Conservation (phyloP, 2,329 filamentous ascomycete genomes). For the Fusarium fracticaudum region DNA sequence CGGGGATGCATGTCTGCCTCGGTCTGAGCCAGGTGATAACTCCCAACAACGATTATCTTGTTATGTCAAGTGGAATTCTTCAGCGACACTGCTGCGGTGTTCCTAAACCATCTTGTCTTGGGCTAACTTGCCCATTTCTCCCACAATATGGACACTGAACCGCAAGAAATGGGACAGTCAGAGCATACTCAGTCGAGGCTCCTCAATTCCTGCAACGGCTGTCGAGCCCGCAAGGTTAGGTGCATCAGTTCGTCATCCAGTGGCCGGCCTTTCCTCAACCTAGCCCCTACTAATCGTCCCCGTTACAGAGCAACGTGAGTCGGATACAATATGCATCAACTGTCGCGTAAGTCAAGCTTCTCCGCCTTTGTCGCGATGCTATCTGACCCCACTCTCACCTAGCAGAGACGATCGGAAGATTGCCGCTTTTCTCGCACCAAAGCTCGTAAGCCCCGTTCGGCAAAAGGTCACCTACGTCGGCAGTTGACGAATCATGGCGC, state of each 20-base stretch:
- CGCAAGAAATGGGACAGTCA: neutral
- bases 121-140: too few relatives aligned
- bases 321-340: neutral
- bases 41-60: too few relatives aligned
- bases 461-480: neutral
- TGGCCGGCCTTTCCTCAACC: too few relatives aligned
- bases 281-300: neutral
- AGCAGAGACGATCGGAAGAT: neutral
- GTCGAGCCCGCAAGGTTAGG: neutral
- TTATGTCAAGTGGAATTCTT: too few relatives aligned
- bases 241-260: neutral
- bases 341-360: neutral
- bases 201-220: neutral
- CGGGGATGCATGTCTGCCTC: too few relatives aligned
- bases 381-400: neutral
- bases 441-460: neutral
- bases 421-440: neutral
- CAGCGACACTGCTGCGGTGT: too few relatives aligned
- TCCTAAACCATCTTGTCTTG: too few relatives aligned
- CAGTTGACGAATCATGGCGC: neutral
- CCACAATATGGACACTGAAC: neutral
- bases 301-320: neutral
- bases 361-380: too few relatives aligned
- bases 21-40: too few relatives aligned
- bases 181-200: neutral